Evolutionary conservation across 2,329 filamentous ascomycete species (phyloP), one percentile per base, ranked within the genome.

Genomic region (Lasiodiplodia citricola): DNA sequence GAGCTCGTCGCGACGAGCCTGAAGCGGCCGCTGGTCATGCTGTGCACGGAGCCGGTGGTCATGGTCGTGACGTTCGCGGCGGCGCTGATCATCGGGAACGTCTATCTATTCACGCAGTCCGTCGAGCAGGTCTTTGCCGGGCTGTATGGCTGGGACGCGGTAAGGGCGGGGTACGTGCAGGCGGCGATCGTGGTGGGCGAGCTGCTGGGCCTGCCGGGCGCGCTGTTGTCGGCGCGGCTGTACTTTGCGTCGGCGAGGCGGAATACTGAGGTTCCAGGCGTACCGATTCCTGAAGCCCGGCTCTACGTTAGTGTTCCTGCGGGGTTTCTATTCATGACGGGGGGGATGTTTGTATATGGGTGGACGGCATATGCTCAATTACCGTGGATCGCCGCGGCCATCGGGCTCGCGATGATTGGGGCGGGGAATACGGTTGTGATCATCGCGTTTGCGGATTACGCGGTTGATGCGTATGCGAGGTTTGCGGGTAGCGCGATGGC

Each of bases 291-390:
- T 0, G 83, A 86, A 73, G 82, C 81, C 0, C 76, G 83, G 13
- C 75, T 85, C 0, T 84, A 84, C 70, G 73, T 83, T 52, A 78
- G 75, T 62, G 78, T 84, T 13, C 75, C 80, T 1, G 82, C 75
- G 0, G 82, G 81, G 2, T 83, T 86, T 55, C 37, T 85, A 35
- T 83, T 83, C 2, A 79, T 85, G 44, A 75, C 79, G 0, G 84
- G 80, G 1, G 85, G 85, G 16, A 80, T 86, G 76, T 85, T 87
- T 70, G 78, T 81, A 38, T 87, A 86, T 70, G 85, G 78, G 0
- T 87, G 84, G 85, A 83, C 83, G 1, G 78, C 79, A 1, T 84
- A 80, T 54, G 72, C 82, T 0, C 66, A 58, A 2, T 51, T 85
- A 0, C 82, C 78, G 0, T 87, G 85, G 85, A 81, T 84, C 6